Evolutionary conservation across 1,284 basidiomycete species (phyloP).

Genomic region (Ustilago xerochloae): DNA sequence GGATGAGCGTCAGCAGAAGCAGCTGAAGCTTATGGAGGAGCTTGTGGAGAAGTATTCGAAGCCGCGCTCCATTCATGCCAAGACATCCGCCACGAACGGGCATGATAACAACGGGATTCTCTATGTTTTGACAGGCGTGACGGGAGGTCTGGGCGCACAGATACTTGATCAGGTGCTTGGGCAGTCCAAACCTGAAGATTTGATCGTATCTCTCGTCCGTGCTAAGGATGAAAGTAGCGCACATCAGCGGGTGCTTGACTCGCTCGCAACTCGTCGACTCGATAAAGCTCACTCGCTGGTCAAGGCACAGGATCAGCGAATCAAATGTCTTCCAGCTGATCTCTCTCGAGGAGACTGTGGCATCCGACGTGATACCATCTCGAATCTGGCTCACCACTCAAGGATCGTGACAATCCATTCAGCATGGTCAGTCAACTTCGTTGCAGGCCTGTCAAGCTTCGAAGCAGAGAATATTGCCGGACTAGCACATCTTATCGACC

Average conservation of each 20-base stretch:
- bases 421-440: slow-evolving; percentile 63
- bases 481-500: slow-evolving; percentile 16
- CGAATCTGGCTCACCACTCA: not conserved
- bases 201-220: slow-evolving; percentile 74
- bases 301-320: slow-evolving; percentile 6
- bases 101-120: slow-evolving; percentile 19
- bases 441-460: slow-evolving; percentile 42
- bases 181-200: slow-evolving; percentile 51
- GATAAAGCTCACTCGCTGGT: slow-evolving; percentile 45
- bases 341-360: slow-evolving; percentile 26
- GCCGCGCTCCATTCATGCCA: slow-evolving; percentile 8
- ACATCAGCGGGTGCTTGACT: slow-evolving; percentile 67
- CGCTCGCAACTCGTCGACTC: slow-evolving; percentile 58
- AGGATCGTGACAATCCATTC: slow-evolving; percentile 41
- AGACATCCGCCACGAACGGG: not conserved
- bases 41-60: slow-evolving; percentile 63
- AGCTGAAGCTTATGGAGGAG: slow-evolving; percentile 58
- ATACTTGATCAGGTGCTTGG: slow-evolving; percentile 72
- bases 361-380: not conserved
- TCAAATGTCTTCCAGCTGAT: slow-evolving; percentile 41
- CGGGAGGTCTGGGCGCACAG: slow-evolving; percentile 75
- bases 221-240: slow-evolving; percentile 70
- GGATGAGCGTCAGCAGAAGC: slow-evolving; percentile 28
- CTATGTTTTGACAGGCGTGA: slow-evolving; percentile 73
- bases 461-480: slow-evolving; percentile 44